Conservation (phyloP, 768 basidiomycete species). For the Tulasnella sp. region DNA sequence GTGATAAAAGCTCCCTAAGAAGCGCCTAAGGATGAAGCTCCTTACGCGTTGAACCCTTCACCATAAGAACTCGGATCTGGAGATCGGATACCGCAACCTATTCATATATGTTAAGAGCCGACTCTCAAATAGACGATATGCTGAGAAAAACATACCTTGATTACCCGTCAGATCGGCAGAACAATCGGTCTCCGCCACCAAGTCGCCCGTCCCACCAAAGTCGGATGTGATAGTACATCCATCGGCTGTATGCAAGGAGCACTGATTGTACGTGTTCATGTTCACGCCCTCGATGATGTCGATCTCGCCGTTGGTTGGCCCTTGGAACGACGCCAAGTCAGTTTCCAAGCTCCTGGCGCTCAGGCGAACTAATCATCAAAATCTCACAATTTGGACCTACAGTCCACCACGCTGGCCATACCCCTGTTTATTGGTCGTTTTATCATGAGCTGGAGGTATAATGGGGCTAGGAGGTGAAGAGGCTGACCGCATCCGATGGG, state of each 20-base stretch:
- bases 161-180: conserved; percentile 23
- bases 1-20: not conserved
- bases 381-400: conserved; percentile 9
- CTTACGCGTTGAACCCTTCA: conserved; percentile 56
- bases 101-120: conserved; percentile 54
- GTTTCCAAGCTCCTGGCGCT: not conserved
- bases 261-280: conserved; percentile 70
- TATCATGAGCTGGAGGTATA: conserved; percentile 19
- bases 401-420: conserved; percentile 37
- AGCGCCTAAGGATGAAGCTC: not conserved
- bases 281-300: conserved; percentile 79
- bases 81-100: conserved; percentile 73
- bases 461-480: not conserved
- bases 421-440: conserved; percentile 49
- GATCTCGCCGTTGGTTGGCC: conserved; percentile 42
- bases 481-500: conserved; percentile 64
- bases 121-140: conserved; percentile 30
- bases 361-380: not conserved
- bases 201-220: conserved; percentile 47
- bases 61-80: conserved; percentile 57
- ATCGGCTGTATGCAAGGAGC: conserved; percentile 64
- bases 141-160: conserved; percentile 29
- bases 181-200: conserved; percentile 44
- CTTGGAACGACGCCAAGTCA: too few species aligned
- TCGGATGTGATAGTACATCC: conserved; percentile 48